These are phyloP conservation scores for Phyllostachys edulis DNA, from an alignment of 176 grass and related monocot genomes.

Conservation along the genomic window DNA sequence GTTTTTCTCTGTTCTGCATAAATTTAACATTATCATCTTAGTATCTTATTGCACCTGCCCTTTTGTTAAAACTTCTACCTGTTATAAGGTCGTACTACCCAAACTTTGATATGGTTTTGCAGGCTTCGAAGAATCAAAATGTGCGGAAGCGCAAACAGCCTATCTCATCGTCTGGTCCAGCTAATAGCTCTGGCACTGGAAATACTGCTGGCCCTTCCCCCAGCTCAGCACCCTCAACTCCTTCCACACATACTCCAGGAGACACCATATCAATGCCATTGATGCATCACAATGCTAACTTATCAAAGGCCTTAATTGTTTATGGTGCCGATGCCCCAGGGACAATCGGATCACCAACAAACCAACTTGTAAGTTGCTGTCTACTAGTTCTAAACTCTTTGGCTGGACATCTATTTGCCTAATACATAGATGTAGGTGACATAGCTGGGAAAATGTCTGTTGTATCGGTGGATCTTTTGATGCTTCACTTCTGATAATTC, in stretches of 20 bases:
- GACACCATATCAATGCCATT: constrained; percentile 70
- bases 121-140: constrained; percentile 64
- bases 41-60: constrained; percentile 7
- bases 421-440: constrained; percentile 8
- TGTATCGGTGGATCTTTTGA: constrained; percentile 19
- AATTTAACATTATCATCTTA: constrained; percentile 13
- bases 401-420: not conserved
- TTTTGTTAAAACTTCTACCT: constrained; percentile 6
- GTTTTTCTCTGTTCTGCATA: constrained; percentile 38
- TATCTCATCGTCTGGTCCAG: constrained; percentile 64
- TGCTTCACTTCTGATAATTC: constrained; percentile 7
- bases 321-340: constrained; percentile 44
- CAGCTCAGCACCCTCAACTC: constrained; percentile 88
- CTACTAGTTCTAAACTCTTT: constrained; percentile 18
- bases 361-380: constrained; percentile 62
- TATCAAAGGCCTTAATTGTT: constrained; percentile 56
- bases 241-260: constrained; percentile 76
- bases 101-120: constrained; percentile 29
- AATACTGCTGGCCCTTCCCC: constrained; percentile 79
- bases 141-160: constrained; percentile 80
- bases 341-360: constrained; percentile 57
- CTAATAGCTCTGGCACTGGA: constrained; percentile 81
- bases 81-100: not conserved
- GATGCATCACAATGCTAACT: constrained; percentile 47
- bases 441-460: not conserved